Evolutionary conservation across 2,329 filamentous ascomycete species (phyloP), one percentile per base, ranked within the genome.

Genomic region (Penicillium sp.): DNA sequence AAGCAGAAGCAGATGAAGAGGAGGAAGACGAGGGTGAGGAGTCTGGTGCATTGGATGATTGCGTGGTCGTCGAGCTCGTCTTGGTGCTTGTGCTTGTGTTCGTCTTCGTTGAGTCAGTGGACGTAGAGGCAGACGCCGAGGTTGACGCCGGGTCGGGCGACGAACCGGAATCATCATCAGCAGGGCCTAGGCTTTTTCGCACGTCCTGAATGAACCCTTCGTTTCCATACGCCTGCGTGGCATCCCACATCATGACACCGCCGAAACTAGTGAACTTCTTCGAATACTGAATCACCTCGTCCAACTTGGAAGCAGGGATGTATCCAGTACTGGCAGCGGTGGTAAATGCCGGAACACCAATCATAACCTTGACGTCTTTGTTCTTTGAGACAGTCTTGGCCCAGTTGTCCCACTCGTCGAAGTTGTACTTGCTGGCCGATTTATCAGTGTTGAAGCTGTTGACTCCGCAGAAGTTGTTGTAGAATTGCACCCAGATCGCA

Each of bases 171-270:
- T 7, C 80, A 81, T 2, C 48, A 39, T 29, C 57, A 39, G 63
- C 58, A 56, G 47, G 38, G 59, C 51, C 80, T 64, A 52, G 72
- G 66, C 32, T 64, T 53, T 60, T 70, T 67, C 50, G 51, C 4
- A 85, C 71, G 35, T 73, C 67, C 26, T 71, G 69, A 50, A 87
- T 71, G 66, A 84, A 86, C 1, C 82, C 84, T 2, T 61, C 32
- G 69, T 87, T 87, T n/a, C 72, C 70, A 58, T 79, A 84, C 2
- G 81, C 76, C 73, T 86, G 84, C 29, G 76, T 81, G 71, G 81
- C 81, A 68, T 89, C 86, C 86, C 85, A 88, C 73, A 87, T 77
- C 85, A 88, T 87, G 27, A 85, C 78, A 29, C 86, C 86, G 7
- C 84, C 85, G 62, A 88, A 88, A 69, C 79, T 86, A 3, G 74